Evolutionary conservation across 768 basidiomycete genomes (phyloP), one percentile per base, ranked within the genome.

Genomic region (Macrocybe gigantea): DNA sequence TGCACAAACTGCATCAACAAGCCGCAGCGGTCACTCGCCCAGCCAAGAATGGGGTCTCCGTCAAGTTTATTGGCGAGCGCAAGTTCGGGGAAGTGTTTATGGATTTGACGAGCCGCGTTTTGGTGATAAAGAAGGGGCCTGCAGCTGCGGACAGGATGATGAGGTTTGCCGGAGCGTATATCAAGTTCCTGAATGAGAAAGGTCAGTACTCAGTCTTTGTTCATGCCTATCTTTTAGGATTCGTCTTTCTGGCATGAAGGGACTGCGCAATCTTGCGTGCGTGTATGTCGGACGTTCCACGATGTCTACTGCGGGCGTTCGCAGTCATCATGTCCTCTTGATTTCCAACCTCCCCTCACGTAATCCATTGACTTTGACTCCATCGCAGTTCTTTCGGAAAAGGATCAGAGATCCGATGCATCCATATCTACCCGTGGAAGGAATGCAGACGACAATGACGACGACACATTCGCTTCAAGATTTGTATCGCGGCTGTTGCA

Each of bases 91-190:
- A 85, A 41, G 67, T 67, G 1, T 90, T 95, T 55, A 65, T 89
- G 33, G 79, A 82, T 40, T 79, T 91, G 74, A 64, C 93, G 8
- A 79, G 77, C 47, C 77, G 86, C 41, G 78, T 88, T 6, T 56
- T 97, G 38, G 72, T 76, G 1, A 70, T 94, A 46, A 97, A 96
- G 80, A 95, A 94, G 67, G 94, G 94, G 2, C 77, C 81, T 1
- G 66, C 76, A 1, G 78, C 86, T 39, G 93, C 84, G 5, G 95
- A 97, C 64, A 70, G 89, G 41, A 72, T 85, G 39, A 72, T 95
- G 60, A 94, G 87, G 70, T 97, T 95, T 61, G 75, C 92, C 7
- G 88, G 86, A 5, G 76, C 79, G 8, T 97, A 93, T 66, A 78
- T 92, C 14, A 83, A 80, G 44, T 89, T 88, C 60, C 69, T 89